Evolutionary conservation across 2,329 filamentous ascomycete genomes (phyloP), one percentile per base, ranked within the genome.

Genomic region (Xenoacremonium recifei): DNA sequence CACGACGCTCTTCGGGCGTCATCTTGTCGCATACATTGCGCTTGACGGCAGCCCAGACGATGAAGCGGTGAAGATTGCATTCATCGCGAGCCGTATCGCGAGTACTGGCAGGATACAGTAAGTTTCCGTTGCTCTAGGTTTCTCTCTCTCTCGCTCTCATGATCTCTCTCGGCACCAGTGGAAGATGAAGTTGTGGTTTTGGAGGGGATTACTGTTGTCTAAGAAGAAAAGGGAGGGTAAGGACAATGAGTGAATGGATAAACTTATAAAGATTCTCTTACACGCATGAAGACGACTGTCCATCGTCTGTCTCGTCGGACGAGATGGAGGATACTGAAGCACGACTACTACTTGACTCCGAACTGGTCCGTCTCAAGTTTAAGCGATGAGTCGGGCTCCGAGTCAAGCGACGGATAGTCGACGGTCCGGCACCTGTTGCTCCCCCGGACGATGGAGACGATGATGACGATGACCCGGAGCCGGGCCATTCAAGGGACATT

Each of bases 41-140:
- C 57, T 75, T 73, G 48, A 78, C 67, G 34, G 76, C 77, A 23
- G 69, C 71, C 76, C 77, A 80, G 38, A 76, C 73, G 50, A 80
- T 72, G 60, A 80, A 80, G 43, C 72, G 66, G 51, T 79, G 69
- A 33, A 73, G 66, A 16, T 71, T 72, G 54, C 76, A 79, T 51
- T 77, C 73, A 45, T 76, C 69, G 21, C 62, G 65, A 10, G 67
- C 60, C 17, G 68, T 69, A 35, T 71, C 67, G 46, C 68, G 70
- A 49, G 66, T 68, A 33, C 75, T 77, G 27, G 34, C 52, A 45
- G 53, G 52, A 40, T 44, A 37, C 29, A 18, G 30, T 33, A 27
- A n/a, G 37, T 30, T 40, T 17, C 15, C 15, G 19, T 19, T 29
- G n/a, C n/a, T n/a, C n/a, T n/a, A n/a, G n/a, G n/a, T n/a, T n/a